A percentile compares a stretch with the other conserved stretches of the same genome.
phyloP scores from a whole-genome alignment of 2,329 filamentous ascomycete species.

The Aspergillus udagawae region DNA sequence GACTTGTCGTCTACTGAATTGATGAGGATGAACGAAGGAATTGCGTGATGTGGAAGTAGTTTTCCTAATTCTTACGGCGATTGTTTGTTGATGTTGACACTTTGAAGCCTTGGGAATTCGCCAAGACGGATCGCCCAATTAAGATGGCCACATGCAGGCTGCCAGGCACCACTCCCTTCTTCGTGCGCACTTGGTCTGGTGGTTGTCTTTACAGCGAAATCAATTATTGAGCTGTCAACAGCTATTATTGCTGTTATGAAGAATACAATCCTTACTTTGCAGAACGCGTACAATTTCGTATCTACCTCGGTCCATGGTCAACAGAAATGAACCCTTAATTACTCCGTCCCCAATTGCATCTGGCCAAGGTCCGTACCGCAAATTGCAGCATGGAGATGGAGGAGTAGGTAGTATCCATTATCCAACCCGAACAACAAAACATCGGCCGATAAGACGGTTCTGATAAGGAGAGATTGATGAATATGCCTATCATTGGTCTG shows the following conservation, averaged over 20 bases:
- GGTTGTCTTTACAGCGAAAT: background rate
- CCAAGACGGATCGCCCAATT: background rate
- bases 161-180: background rate
- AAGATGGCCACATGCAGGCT: background rate
- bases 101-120: background rate
- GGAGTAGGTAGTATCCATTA: background rate
- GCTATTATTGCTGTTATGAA: too few relatives aligned
- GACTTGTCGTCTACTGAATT: background rate
- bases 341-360: background rate
- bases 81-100: background rate
- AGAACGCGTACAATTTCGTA: too few relatives aligned
- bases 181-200: too few relatives aligned
- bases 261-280: too few relatives aligned
- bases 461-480: background rate
- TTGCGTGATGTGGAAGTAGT: background rate
- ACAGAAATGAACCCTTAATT: too few relatives aligned
- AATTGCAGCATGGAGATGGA: background rate
- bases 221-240: too few relatives aligned
- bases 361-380: background rate
- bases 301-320: too few relatives aligned
- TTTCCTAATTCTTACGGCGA: background rate
- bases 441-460: background rate
- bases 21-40: background rate
- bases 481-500: background rate
- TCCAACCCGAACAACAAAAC: background rate